Percentiles rank a stretch among this genome's conserved stretches.
These are phyloP conservation scores for Nemania diffusa DNA, from an alignment of 2,329 filamentous ascomycete genomes.

Conservation along the genomic window DNA sequence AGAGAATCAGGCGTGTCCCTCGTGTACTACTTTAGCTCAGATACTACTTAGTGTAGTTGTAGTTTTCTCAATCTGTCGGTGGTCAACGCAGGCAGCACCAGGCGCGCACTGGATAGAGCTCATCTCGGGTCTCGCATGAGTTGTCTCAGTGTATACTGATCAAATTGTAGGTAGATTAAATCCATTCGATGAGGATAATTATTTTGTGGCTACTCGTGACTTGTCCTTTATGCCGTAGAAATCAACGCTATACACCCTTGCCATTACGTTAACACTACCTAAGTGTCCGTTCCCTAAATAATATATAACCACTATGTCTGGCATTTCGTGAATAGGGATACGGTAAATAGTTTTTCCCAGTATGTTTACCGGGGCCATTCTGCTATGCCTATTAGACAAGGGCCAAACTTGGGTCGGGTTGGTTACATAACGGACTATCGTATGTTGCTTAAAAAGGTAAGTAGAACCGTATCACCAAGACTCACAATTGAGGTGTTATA, in stretches of 20 bases:
- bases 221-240: neutral
- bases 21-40: constrained; percentile 34
- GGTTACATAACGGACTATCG: too few species aligned
- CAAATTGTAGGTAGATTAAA: constrained; percentile 32
- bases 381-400: too few species aligned
- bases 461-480: too few species aligned
- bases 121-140: neutral
- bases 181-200: constrained; percentile 14
- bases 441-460: too few species aligned
- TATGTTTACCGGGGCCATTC: too few species aligned
- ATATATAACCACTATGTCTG: too few species aligned
- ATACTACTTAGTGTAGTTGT: constrained; percentile 1
- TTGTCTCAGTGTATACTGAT: constrained; percentile 25
- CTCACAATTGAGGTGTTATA: too few species aligned
- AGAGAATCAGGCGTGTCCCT: constrained; percentile 39
- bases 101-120: constrained; percentile 2
- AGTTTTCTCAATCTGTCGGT: neutral
- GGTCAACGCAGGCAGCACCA: constrained; percentile 10
- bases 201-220: neutral
- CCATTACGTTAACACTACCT: neutral
- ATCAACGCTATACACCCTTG: neutral
- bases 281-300: too few species aligned
- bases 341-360: too few species aligned
- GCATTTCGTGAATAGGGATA: too few species aligned
- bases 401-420: too few species aligned